Evolutionary conservation across 2,329 filamentous ascomycete species (phyloP), one percentile per base, ranked within the genome.

Genomic region (Fusarium goolgardi): DNA sequence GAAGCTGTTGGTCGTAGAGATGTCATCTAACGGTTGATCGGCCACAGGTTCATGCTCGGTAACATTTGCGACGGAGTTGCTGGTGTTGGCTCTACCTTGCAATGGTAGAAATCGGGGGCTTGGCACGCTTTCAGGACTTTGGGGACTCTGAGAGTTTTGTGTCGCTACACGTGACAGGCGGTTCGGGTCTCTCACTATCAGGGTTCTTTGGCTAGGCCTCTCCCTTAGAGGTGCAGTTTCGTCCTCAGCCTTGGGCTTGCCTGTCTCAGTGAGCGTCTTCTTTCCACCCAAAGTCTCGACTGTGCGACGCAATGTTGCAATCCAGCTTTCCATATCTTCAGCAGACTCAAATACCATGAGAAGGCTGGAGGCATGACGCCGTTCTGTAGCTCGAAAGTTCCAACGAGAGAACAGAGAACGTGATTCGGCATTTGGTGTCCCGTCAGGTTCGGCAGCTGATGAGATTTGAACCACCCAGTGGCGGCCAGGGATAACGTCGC

Each of bases 401-500:
- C 93, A 80, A 55, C 89, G 86, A 2, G 90, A 87, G 32, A 93
- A 83, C 5, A 93, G 77, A 2, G 90, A 91, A 50, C 86, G 85
- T 5, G 86, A 81, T 37, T 87, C 85, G 4, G 81, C 71, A 5
- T 81, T 73, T 16, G 83, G 74, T 2, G 77, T 80, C 29, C 86
- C 86, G 34, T 91, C 86, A 4, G 85, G 78, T 50, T 89, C 88
- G 58, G 88, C 87, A 11, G 83, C 81, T 35, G 92, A 90, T 4
- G 88, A 90, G 23, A 95, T 87, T 70, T 93, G 91, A 16, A 95
- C 78, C 8, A 95, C 92, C 88, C 91, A 94, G 73, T 94, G 91
- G 63, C 88, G 88, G 8, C 92, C 92, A 5, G 91, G 91, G 56
- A 95, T 93, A 16, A 91, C 83, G 75, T 96, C 92, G 69, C 89